phyloP scores from a whole-genome alignment of 805 yeast species.

The Kurtzmaniella cleridarum region DNA sequence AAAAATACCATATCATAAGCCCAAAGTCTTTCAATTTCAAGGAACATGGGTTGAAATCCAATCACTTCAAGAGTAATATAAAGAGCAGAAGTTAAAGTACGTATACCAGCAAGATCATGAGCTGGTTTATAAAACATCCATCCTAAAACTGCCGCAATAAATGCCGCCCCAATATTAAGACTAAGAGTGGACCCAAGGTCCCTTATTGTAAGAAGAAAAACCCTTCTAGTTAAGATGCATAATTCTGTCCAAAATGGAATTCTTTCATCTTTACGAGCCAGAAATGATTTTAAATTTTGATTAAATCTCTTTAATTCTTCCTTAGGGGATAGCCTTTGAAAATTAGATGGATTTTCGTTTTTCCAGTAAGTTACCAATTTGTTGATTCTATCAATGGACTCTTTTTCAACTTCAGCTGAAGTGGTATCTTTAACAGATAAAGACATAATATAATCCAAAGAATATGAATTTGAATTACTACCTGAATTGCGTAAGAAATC shows the following conservation, averaged over 20 bases:
- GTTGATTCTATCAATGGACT: constrained; percentile 19
- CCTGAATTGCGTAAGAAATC: constrained; percentile 8
- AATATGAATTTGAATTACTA: constrained; percentile 8
- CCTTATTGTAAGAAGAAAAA: constrained; percentile 26
- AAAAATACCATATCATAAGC: constrained; percentile 30
- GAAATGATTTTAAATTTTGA: constrained; percentile 13
- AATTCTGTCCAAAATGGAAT: constrained; percentile 27
- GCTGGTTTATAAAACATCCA: constrained; percentile 72
- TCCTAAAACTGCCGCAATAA: constrained; percentile 61
- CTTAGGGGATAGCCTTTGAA: too few relatives aligned
- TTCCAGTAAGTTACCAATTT: constrained; percentile 24
- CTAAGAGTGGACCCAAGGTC: constrained; percentile 30
- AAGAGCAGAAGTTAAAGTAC: constrained; percentile 43
- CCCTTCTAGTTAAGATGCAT: constrained; percentile 28
- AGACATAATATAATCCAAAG: constrained; percentile 31
- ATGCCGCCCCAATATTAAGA: constrained; percentile 32
- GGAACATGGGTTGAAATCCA: constrained; percentile 35
- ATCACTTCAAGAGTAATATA: constrained; percentile 35
- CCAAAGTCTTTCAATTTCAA: constrained; percentile 38
- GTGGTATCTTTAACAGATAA: constrained; percentile 32
- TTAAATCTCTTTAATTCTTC: constrained; percentile 8
- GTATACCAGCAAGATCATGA: constrained; percentile 54
- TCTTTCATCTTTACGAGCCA: constrained; percentile 10
- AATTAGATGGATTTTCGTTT: constrained; percentile 1
- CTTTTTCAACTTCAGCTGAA: constrained; percentile 18